Percentiles rank a stretch among this genome's conserved stretches.
Evolutionary conservation across 495 filamentous ascomycete species (phyloP).

Genomic region (Penicillium robsamsonii): DNA sequence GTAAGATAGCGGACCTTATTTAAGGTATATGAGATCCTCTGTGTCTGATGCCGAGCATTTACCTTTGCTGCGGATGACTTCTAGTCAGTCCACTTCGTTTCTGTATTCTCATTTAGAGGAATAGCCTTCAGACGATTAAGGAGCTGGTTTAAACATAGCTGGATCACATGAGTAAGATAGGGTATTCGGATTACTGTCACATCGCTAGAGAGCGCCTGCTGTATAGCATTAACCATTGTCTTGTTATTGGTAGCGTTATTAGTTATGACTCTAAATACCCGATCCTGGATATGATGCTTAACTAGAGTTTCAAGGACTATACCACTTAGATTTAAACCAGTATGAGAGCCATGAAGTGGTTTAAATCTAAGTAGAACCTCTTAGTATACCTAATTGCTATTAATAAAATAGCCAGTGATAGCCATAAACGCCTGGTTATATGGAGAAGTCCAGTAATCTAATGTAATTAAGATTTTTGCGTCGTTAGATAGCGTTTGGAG

Average conservation of each 20-base stretch:
- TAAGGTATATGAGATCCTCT: neutral
- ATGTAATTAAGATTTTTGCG: no score
- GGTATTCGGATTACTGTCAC: slow-evolving; percentile 1
- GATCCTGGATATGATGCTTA: no score
- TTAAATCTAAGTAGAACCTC: no score
- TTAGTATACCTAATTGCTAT: no score
- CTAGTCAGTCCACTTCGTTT: slow-evolving; percentile 1
- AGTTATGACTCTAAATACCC: neutral
- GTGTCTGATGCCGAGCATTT: neutral
- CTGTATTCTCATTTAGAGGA: neutral
- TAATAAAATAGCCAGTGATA: no score
- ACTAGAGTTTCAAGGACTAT: no score
- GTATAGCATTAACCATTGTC: neutral
- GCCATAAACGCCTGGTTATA: no score
- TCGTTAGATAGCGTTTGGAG: no score
- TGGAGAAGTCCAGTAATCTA: no score
- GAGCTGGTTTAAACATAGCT: neutral
- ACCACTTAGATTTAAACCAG: no score
- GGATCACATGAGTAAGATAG: neutral
- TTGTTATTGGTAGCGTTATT: slow-evolving; percentile 2
- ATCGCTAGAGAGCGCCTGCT: neutral
- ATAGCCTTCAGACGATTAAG: neutral
- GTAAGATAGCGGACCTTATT: slow-evolving; percentile 8
- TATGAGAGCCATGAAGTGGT: no score
- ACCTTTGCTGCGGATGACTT: neutral